phyloP scores from a whole-genome alignment of 108 stramenopile genomes.

The Nitzschia palea region DNA sequence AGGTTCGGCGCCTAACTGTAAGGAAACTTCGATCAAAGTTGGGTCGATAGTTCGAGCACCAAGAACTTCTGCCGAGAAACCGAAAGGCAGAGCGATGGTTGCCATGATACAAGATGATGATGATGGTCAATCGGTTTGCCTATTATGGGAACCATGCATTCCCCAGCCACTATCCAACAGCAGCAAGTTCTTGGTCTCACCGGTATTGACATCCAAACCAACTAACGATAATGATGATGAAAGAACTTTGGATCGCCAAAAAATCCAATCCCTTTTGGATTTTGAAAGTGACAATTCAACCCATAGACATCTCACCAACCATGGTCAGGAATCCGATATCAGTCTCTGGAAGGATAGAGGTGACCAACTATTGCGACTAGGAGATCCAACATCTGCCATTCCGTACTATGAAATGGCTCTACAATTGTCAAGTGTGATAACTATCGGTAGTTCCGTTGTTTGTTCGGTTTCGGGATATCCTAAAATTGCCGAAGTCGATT shows the following conservation, averaged over 20 bases:
- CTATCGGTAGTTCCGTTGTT: conserved; percentile 47
- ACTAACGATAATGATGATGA: conserved; percentile 7
- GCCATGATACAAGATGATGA: conserved; percentile 12
- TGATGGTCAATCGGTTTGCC: neutral
- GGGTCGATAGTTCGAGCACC: conserved; percentile 29
- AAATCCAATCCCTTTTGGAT: conserved; percentile 20
- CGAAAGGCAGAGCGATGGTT: conserved; percentile 26
- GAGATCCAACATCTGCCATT: conserved; percentile 56
- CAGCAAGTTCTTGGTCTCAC: conserved; percentile 11
- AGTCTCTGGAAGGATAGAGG: conserved; percentile 49
- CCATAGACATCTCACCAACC: neutral
- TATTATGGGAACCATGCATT: conserved; percentile 25
- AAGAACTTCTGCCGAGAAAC: neutral
- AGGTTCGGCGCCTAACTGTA: too few species aligned
- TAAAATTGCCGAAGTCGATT: conserved; percentile 66
- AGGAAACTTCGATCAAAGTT: too few species aligned
- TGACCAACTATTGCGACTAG: conserved; percentile 50
- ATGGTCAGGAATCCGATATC: neutral
- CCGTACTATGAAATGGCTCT: conserved; percentile 65
- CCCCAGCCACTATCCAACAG: neutral
- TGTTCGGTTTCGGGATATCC: conserved; percentile 41
- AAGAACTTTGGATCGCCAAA: neutral
- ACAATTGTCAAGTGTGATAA: conserved; percentile 22
- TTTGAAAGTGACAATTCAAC: conserved; percentile 18
- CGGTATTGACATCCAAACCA: neutral